Evolutionary conservation across 768 basidiomycete species (phyloP).

Genomic region (Porpolomopsis calyptriformis): DNA sequence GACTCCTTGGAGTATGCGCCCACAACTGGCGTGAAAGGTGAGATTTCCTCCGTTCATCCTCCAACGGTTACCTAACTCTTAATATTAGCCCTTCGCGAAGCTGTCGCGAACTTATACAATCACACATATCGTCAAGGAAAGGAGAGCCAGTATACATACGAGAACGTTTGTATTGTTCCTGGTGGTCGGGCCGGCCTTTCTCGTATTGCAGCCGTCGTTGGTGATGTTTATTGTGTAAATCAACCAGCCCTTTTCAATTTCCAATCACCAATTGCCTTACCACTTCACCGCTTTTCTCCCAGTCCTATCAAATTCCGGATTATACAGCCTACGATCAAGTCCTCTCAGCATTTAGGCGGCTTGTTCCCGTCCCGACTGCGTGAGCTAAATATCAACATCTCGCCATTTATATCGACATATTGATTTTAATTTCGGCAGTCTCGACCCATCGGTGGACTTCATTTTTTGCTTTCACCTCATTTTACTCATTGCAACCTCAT

Average conservation of each 20-base stretch:
- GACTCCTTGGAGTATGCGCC: slow-evolving; percentile 87
- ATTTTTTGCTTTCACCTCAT: slow-evolving; percentile 8
- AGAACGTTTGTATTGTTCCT: slow-evolving; percentile 92
- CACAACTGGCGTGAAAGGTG: slow-evolving; percentile 83
- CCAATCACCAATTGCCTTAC: background rate
- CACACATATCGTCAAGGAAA: slow-evolving; percentile 75
- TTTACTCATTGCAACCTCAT: slow-evolving; percentile 14
- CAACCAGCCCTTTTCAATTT: background rate
- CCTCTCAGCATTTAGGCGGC: slow-evolving; percentile 73
- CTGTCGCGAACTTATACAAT: slow-evolving; percentile 87
- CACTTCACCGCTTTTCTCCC: background rate
- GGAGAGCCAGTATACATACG: slow-evolving; percentile 74
- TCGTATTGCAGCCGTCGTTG: slow-evolving; percentile 83
- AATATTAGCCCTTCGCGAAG: slow-evolving; percentile 63
- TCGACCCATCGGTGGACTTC: slow-evolving; percentile 31
- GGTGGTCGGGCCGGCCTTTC: slow-evolving; percentile 87
- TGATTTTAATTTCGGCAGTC: slow-evolving; percentile 18
- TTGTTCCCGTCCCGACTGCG: slow-evolving; percentile 87
- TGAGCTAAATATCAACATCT: slow-evolving; percentile 26
- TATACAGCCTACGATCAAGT: slow-evolving; percentile 87
- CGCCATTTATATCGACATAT: background rate
- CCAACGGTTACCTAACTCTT: background rate
- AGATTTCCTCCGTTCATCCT: slow-evolving; percentile 1
- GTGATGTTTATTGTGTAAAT: slow-evolving; percentile 74
- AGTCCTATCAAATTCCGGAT: slow-evolving; percentile 88